These are phyloP conservation scores for Diaporthe citriasiana DNA, from an alignment of 2,329 filamentous ascomycete genomes.

Conservation along the genomic window DNA sequence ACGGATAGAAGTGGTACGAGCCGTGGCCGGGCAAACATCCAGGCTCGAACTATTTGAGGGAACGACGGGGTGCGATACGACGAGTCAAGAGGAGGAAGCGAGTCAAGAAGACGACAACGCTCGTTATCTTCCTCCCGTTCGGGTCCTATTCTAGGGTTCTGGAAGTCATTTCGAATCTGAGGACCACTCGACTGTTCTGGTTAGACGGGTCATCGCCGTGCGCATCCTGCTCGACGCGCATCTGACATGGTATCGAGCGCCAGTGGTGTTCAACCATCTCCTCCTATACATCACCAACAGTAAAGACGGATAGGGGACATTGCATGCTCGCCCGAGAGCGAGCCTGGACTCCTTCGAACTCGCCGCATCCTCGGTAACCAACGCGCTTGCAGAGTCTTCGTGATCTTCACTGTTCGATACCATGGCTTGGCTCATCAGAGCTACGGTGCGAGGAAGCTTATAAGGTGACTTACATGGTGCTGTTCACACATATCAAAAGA, in stretches of 20 bases:
- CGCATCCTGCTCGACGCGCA: neutral
- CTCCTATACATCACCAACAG: too few relatives aligned
- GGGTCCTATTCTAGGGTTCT: neutral
- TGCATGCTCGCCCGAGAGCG: neutral
- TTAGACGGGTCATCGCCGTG: neutral
- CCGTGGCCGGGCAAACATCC: conserved; percentile 4
- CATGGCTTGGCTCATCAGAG: neutral
- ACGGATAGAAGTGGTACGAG: conserved; percentile 2
- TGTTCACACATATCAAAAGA: neutral
- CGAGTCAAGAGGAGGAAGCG: neutral
- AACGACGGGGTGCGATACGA: neutral
- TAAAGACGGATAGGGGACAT: too few relatives aligned
- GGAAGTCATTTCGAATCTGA: neutral
- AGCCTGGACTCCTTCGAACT: neutral
- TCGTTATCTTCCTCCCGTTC: neutral
- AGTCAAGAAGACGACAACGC: neutral
- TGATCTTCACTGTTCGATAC: neutral
- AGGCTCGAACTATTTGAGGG: neutral
- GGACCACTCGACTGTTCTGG: neutral
- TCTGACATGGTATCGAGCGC: neutral
- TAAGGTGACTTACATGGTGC: neutral
- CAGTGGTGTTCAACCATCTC: neutral
- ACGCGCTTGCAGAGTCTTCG: neutral
- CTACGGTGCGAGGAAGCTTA: neutral
- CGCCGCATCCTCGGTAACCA: neutral